Conservation (phyloP, 441 rosid genomes). For the Gossypium davidsonii region DNA sequence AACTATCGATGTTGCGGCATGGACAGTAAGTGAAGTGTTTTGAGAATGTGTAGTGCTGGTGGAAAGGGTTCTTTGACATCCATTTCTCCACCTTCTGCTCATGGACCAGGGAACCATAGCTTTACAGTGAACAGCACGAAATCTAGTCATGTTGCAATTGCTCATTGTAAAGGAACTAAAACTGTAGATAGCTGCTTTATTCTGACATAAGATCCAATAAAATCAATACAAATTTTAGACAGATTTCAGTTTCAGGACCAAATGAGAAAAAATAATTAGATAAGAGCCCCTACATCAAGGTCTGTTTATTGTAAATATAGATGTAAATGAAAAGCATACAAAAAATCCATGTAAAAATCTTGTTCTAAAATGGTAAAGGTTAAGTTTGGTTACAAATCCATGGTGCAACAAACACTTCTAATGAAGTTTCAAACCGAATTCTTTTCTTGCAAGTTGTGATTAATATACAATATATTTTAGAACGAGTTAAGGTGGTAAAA, state of each 20-base stretch:
- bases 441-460: background rate
- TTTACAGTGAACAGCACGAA: constrained; percentile 27
- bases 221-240: constrained; percentile 17
- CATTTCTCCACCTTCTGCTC: constrained; percentile 22
- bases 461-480: background rate
- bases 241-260: background rate
- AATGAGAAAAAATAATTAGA: background rate
- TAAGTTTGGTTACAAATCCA: background rate
- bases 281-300: background rate
- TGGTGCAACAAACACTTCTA: background rate
- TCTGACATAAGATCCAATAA: constrained; percentile 23
- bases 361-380: background rate
- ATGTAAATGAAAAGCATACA: background rate
- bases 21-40: constrained; percentile 22
- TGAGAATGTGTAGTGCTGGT: constrained; percentile 31
- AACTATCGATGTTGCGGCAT: constrained; percentile 36
- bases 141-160: constrained; percentile 32
- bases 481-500: background rate
- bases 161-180: constrained; percentile 28
- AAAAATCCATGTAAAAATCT: background rate
- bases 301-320: background rate
- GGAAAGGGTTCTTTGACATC: constrained; percentile 26
- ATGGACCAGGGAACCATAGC: constrained; percentile 17
- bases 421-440: constrained; percentile 5
- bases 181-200: constrained; percentile 6